phyloP scores from a whole-genome alignment of 1,284 basidiomycete species.

The Trametes versicolor region DNA sequence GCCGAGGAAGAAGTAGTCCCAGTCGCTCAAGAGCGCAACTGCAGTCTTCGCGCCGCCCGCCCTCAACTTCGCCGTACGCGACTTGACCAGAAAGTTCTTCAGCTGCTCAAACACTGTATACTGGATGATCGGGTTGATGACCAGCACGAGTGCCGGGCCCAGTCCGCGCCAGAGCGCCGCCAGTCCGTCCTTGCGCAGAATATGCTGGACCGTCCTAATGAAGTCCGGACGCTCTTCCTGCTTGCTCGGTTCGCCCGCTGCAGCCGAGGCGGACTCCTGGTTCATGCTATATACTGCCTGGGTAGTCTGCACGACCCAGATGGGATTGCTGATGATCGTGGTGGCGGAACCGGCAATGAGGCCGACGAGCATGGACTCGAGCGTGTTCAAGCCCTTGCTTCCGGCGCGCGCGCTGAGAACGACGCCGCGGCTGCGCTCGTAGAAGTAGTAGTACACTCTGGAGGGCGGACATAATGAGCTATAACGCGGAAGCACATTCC shows the following conservation, averaged over 20 bases:
- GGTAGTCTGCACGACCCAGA: slow-evolving; percentile 96
- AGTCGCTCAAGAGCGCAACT: slow-evolving; percentile 72
- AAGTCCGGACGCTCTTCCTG: slow-evolving; percentile 68
- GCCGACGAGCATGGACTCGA: slow-evolving; percentile 92
- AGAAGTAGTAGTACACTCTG: slow-evolving; percentile 89
- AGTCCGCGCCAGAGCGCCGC: slow-evolving; percentile 95
- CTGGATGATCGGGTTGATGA: slow-evolving; percentile 95
- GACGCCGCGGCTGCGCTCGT: slow-evolving; percentile 70
- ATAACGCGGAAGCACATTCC: not conserved
- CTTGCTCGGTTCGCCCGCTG: slow-evolving; percentile 40
- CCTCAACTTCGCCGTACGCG: slow-evolving; percentile 64
- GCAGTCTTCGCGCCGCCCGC: slow-evolving; percentile 51
- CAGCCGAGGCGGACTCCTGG: slow-evolving; percentile 28
- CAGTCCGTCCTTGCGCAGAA: slow-evolving; percentile 83
- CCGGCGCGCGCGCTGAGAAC: slow-evolving; percentile 67
- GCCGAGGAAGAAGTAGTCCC: slow-evolving; percentile 91
- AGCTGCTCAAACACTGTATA: slow-evolving; percentile 91
- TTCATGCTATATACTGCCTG: slow-evolving; percentile 79
- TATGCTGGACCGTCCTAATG: slow-evolving; percentile 74
- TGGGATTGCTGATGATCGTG: slow-evolving; percentile 91
- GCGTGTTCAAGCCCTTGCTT: slow-evolving; percentile 77
- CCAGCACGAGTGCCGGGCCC: slow-evolving; percentile 92
- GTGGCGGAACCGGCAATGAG: slow-evolving; percentile 90
- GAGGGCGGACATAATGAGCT: not conserved
- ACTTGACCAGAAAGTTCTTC: slow-evolving; percentile 78